A percentile compares a stretch with the other conserved stretches of the same genome.
Evolutionary conservation across 140 eudicot species (phyloP).

Genomic region (Anethum foeniculum): DNA sequence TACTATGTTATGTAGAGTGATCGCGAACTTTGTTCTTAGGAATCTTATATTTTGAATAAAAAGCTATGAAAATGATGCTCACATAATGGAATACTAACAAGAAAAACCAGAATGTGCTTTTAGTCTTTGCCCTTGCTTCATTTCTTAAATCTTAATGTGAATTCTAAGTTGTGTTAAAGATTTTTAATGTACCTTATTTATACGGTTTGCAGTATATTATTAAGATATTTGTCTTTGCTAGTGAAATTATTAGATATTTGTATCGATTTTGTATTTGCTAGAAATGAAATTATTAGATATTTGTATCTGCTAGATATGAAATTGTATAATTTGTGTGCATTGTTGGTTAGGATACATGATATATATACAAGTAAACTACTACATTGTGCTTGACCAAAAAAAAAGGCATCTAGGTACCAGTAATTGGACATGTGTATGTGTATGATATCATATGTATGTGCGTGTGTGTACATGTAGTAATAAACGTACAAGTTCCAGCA

Average conservation of each 20-base stretch:
- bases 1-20: neutral
- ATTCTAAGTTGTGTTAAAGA: neutral
- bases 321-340: neutral
- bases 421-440: neutral
- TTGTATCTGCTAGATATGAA: neutral
- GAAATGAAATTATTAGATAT: neutral
- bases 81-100: neutral
- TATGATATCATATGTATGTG: neutral
- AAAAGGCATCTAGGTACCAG: too few relatives aligned
- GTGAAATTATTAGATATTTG: neutral
- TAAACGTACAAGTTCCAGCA: neutral
- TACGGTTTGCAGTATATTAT: neutral
- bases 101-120: neutral
- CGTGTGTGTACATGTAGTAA: neutral
- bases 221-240: neutral
- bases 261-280: neutral
- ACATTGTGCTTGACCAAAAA: neutral
- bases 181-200: neutral
- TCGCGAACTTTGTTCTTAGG: neutral
- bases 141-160: neutral
- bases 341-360: neutral
- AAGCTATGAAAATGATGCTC: neutral
- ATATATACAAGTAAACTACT: neutral
- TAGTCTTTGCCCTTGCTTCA: neutral
- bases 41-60: neutral